Conservation (phyloP, 169 alveolate genomes). For the Eimeria praecox region DNA sequence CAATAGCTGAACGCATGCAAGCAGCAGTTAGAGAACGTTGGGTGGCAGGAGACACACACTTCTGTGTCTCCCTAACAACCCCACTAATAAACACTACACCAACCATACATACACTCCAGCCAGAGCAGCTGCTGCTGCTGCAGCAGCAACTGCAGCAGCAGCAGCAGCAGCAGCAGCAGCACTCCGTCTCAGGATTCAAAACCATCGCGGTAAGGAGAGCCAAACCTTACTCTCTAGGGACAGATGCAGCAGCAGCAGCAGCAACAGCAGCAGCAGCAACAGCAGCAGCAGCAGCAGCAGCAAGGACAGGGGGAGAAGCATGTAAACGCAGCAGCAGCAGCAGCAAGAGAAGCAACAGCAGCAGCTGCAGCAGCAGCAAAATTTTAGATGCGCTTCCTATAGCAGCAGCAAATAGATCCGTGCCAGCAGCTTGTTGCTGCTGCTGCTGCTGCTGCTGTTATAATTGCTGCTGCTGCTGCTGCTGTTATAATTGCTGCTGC, state of each 20-base stretch:
- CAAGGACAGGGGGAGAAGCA: not conserved
- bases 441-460: no score
- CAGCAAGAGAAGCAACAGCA: not conserved
- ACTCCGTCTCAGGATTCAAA: not conserved
- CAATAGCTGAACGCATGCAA: conserved; percentile 1
- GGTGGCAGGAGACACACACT: not conserved
- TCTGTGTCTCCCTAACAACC: not conserved
- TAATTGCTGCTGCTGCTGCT: no score
- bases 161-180: conserved; percentile 24
- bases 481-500: not conserved
- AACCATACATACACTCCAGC: not conserved
- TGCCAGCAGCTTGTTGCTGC: not conserved
- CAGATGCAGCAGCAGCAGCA: conserved; percentile 13
- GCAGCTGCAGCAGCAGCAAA: no score
- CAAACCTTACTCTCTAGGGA: not conserved
- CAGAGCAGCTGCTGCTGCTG: conserved; percentile 67
- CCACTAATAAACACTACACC: not conserved
- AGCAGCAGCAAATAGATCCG: not conserved
- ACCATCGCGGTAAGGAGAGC: not conserved
- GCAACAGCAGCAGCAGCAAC: conserved; percentile 23
- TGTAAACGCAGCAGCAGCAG: not conserved
- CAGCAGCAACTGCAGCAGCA: conserved; percentile 7
- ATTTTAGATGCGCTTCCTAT: no score
- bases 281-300: conserved; percentile 42
- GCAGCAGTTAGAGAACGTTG: conserved; percentile 26